Evolutionary conservation across 2,329 filamentous ascomycete genomes (phyloP), one percentile per base, ranked within the genome.

Genomic region (Colletotrichum orchidophilum): DNA sequence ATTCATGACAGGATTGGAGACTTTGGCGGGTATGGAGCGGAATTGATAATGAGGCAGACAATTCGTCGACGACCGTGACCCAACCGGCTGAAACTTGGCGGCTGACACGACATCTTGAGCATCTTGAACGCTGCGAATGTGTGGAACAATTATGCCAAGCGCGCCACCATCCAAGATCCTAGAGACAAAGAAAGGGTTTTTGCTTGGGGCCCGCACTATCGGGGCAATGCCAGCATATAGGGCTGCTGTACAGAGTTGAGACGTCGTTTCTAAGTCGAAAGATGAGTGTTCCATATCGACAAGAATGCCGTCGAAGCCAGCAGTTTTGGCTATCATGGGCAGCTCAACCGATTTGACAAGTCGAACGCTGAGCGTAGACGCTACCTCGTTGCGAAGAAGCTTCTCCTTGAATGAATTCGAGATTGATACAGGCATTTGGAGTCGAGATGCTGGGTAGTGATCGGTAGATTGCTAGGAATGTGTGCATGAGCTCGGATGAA

Each of bases 271-370:
- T 24, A 85, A 74, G 65, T 80, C 77, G 33, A 84, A 75, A 2
- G 80, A 74, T 3, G 80, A 82, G 70, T 85, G 83, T 70, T 85
- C 83, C 81, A 85, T 82, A 63, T 85, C 83, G 66, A 85, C 81
- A 66, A 85, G 79, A 49, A 84, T 77, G 50, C 79, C 82, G 59
- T 84, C 78, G 61, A 83, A 79, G 8, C 82, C 82, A 12, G 83
- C 81, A 62, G 78, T 82, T 66, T 82, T 82, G 63, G 76, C 77
- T 75, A 83, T 80, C 76, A 81, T 80, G 18, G 78, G 77, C 21
- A 81, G 76, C 63, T 82, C 81, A 55, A 79, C 78, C 31, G 78
- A 79, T 33, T 76, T 76, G 24, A 80, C 76, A 61, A 81, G 76
- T 63, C 82, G 82, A 70, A 76, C 58, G 33, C 73, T 74, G 21